Percentiles rank a stretch among this genome's conserved stretches.
Conservation (phyloP, 169 alveolate species). For the Eimeria tenella region DNA sequence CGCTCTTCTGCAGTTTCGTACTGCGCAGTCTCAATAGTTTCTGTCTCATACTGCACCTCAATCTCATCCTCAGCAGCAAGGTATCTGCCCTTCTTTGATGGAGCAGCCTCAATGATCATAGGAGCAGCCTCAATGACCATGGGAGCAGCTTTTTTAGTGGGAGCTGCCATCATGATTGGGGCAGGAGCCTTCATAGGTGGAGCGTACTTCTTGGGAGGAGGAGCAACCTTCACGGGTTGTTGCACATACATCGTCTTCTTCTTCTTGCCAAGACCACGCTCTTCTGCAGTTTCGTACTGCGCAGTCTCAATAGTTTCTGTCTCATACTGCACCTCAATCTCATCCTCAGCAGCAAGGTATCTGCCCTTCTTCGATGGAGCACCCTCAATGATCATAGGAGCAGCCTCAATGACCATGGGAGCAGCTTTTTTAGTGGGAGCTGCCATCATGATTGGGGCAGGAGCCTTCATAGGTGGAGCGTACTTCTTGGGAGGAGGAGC, state of each 20-base stretch:
- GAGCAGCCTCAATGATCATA: slow-evolving; percentile 1
- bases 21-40: not conserved
- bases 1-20: slow-evolving; percentile 1
- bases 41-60: not conserved
- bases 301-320: not conserved
- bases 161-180: not conserved
- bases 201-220: not conserved
- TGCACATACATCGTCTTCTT: not conserved
- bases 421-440: not conserved
- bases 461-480: slow-evolving; percentile 6
- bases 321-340: not conserved
- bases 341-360: slow-evolving; percentile 39
- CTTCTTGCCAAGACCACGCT: slow-evolving; percentile 56
- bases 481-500: not conserved
- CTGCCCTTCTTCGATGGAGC: slow-evolving; percentile 47
- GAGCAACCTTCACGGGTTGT: not conserved
- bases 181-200: slow-evolving; percentile 20
- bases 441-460: not conserved
- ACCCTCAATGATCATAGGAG: not conserved
- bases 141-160: not conserved
- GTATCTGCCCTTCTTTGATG: slow-evolving; percentile 39
- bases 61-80: slow-evolving; percentile 47
- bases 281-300: not conserved
- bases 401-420: not conserved
- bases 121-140: slow-evolving; percentile 7